A percentile compares a stretch with the other conserved stretches of the same genome.
Conservation (phyloP, 371 early-diverging fungal species). For the Mitosporidium daphniae region DNA sequence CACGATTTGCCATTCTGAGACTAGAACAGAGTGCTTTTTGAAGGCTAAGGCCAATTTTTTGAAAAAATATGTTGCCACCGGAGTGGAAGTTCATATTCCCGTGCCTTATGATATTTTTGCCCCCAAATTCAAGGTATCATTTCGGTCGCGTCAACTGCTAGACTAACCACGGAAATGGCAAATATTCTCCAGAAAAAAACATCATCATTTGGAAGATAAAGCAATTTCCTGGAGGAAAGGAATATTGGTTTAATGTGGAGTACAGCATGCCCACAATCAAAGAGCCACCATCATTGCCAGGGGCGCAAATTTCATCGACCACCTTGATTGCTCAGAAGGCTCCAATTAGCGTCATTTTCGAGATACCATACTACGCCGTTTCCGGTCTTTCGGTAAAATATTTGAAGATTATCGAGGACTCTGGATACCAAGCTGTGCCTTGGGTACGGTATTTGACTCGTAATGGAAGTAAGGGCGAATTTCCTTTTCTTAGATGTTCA, state of each 20-base stretch:
- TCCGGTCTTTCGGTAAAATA: slow-evolving; percentile 90
- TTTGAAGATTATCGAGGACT: slow-evolving; percentile 83
- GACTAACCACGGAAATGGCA: slow-evolving; percentile 44
- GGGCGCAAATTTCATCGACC: slow-evolving; percentile 58
- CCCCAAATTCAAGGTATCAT: slow-evolving; percentile 69
- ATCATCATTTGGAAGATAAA: slow-evolving; percentile 83
- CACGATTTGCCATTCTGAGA: slow-evolving; percentile 54
- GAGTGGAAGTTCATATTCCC: slow-evolving; percentile 75
- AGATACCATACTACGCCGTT: slow-evolving; percentile 84
- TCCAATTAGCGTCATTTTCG: slow-evolving; percentile 78
- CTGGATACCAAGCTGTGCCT: slow-evolving; percentile 81
- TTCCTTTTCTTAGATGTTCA: background rate
- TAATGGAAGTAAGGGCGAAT: slow-evolving; percentile 22
- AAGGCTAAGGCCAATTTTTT: slow-evolving; percentile 86
- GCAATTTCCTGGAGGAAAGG: slow-evolving; percentile 82
- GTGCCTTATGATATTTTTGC: slow-evolving; percentile 84
- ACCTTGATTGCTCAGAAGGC: slow-evolving; percentile 59
- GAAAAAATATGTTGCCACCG: slow-evolving; percentile 68
- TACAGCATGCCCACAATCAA: slow-evolving; percentile 77
- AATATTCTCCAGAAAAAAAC: slow-evolving; percentile 63
- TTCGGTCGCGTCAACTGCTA: slow-evolving; percentile 6
- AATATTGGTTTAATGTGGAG: slow-evolving; percentile 64
- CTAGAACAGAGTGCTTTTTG: slow-evolving; percentile 67
- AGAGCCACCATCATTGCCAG: slow-evolving; percentile 31
- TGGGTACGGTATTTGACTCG: slow-evolving; percentile 94